Evolutionary conservation across 495 filamentous ascomycete species (phyloP).

Genomic region (Aspergillus cavernicola): DNA sequence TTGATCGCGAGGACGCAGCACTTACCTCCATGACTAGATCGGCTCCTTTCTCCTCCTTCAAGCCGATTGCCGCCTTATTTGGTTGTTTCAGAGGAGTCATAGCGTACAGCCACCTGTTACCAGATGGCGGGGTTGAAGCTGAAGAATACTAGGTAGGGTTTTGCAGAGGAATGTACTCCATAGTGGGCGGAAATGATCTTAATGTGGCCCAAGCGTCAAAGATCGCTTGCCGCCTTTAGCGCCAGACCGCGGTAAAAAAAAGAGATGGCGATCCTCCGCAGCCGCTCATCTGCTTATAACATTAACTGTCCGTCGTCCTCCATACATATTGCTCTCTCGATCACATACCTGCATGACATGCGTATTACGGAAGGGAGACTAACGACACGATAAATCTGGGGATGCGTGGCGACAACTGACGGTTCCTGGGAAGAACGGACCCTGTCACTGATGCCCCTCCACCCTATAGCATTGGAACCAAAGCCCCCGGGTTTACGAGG

Average conservation of each 20-base stretch:
- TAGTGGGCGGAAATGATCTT: not conserved
- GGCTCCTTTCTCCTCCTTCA: slow-evolving; percentile 48
- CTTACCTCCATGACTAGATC: slow-evolving; percentile 69
- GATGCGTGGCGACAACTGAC: slow-evolving; percentile 17
- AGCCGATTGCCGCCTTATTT: slow-evolving; percentile 19
- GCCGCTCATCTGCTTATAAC: slow-evolving; percentile 1
- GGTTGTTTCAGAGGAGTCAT: slow-evolving; percentile 17
- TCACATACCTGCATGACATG: slow-evolving; percentile 5
- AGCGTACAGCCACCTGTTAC: not conserved
- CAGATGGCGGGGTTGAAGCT: slow-evolving; percentile 3
- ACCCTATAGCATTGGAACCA: slow-evolving; percentile 12
- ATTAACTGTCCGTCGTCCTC: slow-evolving; percentile 8
- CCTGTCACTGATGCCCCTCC: too few species aligned
- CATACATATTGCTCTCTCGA: not conserved
- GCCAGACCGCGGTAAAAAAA: slow-evolving; percentile 14
- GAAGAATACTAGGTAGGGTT: not conserved
- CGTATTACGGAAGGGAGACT: not conserved
- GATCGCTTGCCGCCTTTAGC: slow-evolving; percentile 35
- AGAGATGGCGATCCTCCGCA: slow-evolving; percentile 22
- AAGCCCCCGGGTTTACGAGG: not conserved
- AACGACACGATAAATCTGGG: not conserved
- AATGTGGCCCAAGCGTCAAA: slow-evolving; percentile 43
- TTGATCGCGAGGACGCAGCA: slow-evolving; percentile 7
- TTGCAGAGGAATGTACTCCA: not conserved
- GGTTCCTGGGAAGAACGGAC: slow-evolving; percentile 14